Evolutionary conservation across 2,329 filamentous ascomycete species (phyloP), one percentile per base, ranked within the genome.

Genomic region (Sporothrix luriei): DNA sequence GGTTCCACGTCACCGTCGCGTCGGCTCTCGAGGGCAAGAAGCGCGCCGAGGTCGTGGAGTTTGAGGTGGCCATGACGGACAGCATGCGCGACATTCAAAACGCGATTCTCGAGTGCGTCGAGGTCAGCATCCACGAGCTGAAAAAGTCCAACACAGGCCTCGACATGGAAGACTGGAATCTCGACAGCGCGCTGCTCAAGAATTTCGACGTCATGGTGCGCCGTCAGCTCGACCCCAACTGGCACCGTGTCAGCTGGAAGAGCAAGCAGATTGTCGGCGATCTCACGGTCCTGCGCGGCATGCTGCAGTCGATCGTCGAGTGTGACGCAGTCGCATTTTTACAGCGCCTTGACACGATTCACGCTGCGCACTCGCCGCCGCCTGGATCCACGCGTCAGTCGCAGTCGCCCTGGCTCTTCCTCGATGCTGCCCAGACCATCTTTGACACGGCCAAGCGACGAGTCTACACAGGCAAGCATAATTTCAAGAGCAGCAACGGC

Each of bases 81-180:
- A 86, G 89, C 65, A 99, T 99, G 95, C 87, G 87, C 71, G 89
- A 93, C 54, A 97, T 99, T 52, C 95, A 99, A 77, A 94, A 92
- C 73, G 94, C 95, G 33, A 90, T 98, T 71, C 87, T 99, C 79
- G 94, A 98, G 77, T 99, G 95, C 77, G 94, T 99, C 21, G 94
- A 98, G 79, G 90, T 93, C 74, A 97, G 93, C 77, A 95, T 99
- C 73, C 88, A 91, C 69, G 95, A 99, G 80, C 85, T 99, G 55
- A 96, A 94, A 78, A 98, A 97, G 80, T 87, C 88, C 21, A 98
- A 97, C 76, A 86, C 89, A 0, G 94, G 93, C 2, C 83, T 99
- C 7, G 94, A 98, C 74, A 94, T 98, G 88, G 94, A 96, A 71
- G 94, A 97, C 76, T 98, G 94, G 94, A 97, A 93, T 65, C 84